Evolutionary conservation across 1,139 yeast genomes (phyloP).

Genomic region (Diutina ranongensis): DNA sequence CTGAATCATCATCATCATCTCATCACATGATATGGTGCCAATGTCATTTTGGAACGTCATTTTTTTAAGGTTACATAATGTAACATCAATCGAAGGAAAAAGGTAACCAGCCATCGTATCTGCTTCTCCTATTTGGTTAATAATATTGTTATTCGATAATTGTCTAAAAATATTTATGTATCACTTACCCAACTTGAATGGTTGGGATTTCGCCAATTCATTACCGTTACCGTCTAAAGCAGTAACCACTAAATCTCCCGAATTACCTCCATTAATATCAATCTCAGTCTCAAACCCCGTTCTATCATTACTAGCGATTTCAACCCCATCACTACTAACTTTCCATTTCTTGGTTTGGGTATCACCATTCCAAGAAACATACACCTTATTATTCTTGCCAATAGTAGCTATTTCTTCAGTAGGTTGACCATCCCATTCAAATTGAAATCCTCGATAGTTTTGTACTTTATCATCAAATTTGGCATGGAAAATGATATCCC

Average conservation of each 20-base stretch:
- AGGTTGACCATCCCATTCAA: slow-evolving; percentile 25
- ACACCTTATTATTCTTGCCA: slow-evolving; percentile 13
- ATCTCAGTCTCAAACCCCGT: background rate
- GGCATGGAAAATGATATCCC: slow-evolving; percentile 22
- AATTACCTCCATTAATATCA: background rate
- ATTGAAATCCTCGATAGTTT: slow-evolving; percentile 27
- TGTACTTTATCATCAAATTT: slow-evolving; percentile 15
- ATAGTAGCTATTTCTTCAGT: slow-evolving; percentile 20
- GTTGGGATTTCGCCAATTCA: background rate
- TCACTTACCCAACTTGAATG: background rate
- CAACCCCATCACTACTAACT: slow-evolving; percentile 11
- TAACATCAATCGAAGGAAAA: no score
- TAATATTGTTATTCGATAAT: no score
- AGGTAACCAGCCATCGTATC: no score
- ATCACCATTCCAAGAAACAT: slow-evolving; percentile 31
- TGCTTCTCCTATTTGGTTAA: no score
- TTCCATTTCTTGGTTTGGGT: slow-evolving; percentile 22
- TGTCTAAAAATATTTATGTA: no score
- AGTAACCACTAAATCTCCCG: background rate
- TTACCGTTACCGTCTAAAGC: background rate
- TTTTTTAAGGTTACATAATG: no score
- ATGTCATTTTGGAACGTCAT: no score
- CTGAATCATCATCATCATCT: no score
- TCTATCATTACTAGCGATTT: background rate
- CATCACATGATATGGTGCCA: no score